A percentile compares a stretch with the other conserved stretches of the same genome.
phyloP scores from a whole-genome alignment of 108 stramenopile genomes.

The Stephanodiscus triporus region DNA sequence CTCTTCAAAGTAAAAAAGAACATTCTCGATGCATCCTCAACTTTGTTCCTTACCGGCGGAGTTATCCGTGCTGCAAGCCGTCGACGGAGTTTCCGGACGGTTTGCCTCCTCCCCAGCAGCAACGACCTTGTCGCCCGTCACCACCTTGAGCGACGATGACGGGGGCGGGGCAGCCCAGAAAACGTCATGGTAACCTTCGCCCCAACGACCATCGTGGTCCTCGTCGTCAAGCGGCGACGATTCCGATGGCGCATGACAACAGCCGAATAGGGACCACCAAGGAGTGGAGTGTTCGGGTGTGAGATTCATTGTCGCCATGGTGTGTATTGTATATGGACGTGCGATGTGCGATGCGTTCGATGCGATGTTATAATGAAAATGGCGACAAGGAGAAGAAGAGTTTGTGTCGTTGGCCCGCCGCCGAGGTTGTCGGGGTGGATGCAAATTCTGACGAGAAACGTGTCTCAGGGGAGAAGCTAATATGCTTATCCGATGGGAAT shows the following conservation, averaged over 20 bases:
- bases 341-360: too few relatives aligned
- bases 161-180: background rate
- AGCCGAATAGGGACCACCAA: background rate
- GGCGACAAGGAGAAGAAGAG: too few relatives aligned
- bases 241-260: background rate
- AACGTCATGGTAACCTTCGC: background rate
- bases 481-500: too few relatives aligned
- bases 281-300: conserved; percentile 1
- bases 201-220: background rate
- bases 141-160: background rate
- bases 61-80: background rate
- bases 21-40: background rate
- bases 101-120: background rate
- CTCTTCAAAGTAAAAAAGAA: too few relatives aligned
- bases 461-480: too few relatives aligned
- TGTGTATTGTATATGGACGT: too few relatives aligned
- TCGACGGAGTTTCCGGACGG: background rate
- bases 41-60: background rate
- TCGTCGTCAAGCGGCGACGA: background rate
- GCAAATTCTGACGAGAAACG: too few relatives aligned
- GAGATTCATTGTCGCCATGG: conserved; percentile 4
- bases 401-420: too few relatives aligned
- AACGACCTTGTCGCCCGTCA: too few relatives aligned
- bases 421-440: too few relatives aligned
- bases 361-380: too few relatives aligned